Conservation (phyloP, 805 yeast genomes). For the Blastobotrys chiropterorum region DNA sequence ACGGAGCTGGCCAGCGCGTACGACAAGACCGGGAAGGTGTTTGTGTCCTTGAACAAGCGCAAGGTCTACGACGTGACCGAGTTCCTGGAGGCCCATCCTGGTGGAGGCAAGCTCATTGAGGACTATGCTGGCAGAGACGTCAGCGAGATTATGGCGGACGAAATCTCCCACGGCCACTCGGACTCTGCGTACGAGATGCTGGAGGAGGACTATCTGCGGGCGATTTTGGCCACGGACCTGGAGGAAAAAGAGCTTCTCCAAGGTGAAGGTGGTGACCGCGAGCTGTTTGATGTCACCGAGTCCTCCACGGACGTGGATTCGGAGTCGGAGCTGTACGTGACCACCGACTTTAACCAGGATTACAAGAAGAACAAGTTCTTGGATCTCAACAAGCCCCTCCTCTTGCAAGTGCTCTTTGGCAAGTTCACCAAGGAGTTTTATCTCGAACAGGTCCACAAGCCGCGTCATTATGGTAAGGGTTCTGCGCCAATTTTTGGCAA, state of each 20-base stretch:
- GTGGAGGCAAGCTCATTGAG: conserved; percentile 52
- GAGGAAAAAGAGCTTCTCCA: conserved; percentile 68
- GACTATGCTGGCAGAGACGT: conserved; percentile 35
- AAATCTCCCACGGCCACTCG: conserved; percentile 67
- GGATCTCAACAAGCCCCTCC: conserved; percentile 75
- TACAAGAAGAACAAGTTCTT: conserved; percentile 72
- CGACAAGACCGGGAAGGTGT: conserved; percentile 38
- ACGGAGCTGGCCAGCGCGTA: conserved; percentile 49
- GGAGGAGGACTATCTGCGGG: conserved; percentile 73
- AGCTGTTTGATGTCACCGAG: conserved; percentile 23
- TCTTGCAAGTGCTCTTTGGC: conserved; percentile 71
- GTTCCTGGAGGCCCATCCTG: conserved; percentile 68
- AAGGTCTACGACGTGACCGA: conserved; percentile 79
- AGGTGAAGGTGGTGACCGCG: conserved; percentile 40
- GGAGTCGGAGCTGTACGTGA: conserved; percentile 63
- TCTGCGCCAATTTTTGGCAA: conserved; percentile 95
- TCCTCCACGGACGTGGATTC: conserved; percentile 51
- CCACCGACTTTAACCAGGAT: conserved; percentile 73
- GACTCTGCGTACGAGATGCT: conserved; percentile 82
- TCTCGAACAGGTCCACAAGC: conserved; percentile 93
- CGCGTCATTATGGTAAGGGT: conserved; percentile 96
- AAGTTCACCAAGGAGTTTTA: conserved; percentile 82
- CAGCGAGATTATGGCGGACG: conserved; percentile 73
- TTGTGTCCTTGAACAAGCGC: conserved; percentile 71
- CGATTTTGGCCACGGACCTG: conserved; percentile 72